Base-by-base conservation (phyloP, 2,329 filamentous ascomycete genomes). In the Penicillium sp. region DNA sequence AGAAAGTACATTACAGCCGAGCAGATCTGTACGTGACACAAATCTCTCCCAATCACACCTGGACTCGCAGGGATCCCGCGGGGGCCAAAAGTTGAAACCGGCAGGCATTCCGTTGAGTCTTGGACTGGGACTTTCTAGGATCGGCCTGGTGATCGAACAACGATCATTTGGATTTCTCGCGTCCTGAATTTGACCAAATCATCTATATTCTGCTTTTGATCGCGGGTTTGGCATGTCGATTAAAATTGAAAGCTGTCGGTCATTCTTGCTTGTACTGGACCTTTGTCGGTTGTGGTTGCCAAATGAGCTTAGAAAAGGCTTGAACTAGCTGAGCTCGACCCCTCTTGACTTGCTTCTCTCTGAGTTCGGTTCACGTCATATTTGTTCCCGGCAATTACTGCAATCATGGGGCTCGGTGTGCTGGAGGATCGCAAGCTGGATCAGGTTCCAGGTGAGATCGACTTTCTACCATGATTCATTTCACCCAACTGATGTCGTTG, bases 391-490 rank as follows among this genome's bases (percentile, higher is more conserved):
- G 27, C 2, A 33, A 13, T 29, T 19, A 27, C 46, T 33, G 26
- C 46, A 35, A 48, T 55, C 27, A 90, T 89, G 87, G 86, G 87
- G 45, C 81, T 95, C 61, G 89, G 90, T 51, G 85, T 96, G 57
- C 81, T 95, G 57, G 86, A 93, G 67, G 84, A 89, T 69, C 80
- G 71, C 68, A 80, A 81, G 67, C 81, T 86, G 64, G 82, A 85
- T 67, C 83, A 90, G 73, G 90, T 93, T 59, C 91, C 91, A 58
- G 90, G 90, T 92, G 79, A 71, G 80, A 63, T 50, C 45, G 33
- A 24, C n/a, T 48, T 9, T 16, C 9, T 16, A 22, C 5, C 19
- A 26, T 35, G 16, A 21, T 7, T n/a, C 4, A 31, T 14, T 3
- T 5, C 3, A 19, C 14, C 27, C 27, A 8, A 31, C 49, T 27